Percentiles rank a stretch among this genome's conserved stretches.
phyloP scores from a whole-genome alignment of 1,284 basidiomycete genomes.

The Taiwanofungus camphoratus region DNA sequence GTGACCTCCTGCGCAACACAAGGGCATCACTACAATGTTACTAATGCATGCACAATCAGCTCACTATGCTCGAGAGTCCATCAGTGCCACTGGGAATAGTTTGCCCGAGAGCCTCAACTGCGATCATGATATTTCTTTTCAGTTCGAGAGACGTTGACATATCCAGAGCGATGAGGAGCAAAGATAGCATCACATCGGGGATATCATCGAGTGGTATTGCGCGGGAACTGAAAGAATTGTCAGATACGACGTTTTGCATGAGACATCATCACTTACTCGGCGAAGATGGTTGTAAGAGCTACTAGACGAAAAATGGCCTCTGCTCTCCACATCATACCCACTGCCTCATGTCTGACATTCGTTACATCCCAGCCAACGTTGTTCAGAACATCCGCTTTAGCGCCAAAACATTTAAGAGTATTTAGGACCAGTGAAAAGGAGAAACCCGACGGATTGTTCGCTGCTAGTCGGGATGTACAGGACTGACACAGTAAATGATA shows the following conservation, averaged over 20 bases:
- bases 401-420: conserved; percentile 18
- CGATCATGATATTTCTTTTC: conserved; percentile 37
- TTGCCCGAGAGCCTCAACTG: conserved; percentile 41
- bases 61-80: conserved; percentile 19
- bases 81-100: conserved; percentile 28
- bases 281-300: conserved; percentile 37
- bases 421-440: conserved; percentile 21
- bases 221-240: conserved; percentile 6
- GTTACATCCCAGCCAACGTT: conserved; percentile 8
- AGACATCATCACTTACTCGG: conserved; percentile 34
- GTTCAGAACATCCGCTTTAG: conserved; percentile 11
- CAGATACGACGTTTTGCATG: background rate
- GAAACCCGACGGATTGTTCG: conserved; percentile 22
- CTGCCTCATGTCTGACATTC: background rate
- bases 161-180: conserved; percentile 57
- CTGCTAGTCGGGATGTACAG: background rate
- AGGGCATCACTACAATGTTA: conserved; percentile 25
- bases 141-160: conserved; percentile 38
- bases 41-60: background rate
- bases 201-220: conserved; percentile 34
- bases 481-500: conserved; percentile 4
- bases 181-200: conserved; percentile 41
- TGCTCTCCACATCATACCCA: conserved; percentile 19
- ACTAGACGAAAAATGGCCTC: conserved; percentile 37
- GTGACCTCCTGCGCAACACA: conserved; percentile 35